Base-by-base conservation (phyloP, 163 green algal species). In the Chlorella variabilis region DNA sequence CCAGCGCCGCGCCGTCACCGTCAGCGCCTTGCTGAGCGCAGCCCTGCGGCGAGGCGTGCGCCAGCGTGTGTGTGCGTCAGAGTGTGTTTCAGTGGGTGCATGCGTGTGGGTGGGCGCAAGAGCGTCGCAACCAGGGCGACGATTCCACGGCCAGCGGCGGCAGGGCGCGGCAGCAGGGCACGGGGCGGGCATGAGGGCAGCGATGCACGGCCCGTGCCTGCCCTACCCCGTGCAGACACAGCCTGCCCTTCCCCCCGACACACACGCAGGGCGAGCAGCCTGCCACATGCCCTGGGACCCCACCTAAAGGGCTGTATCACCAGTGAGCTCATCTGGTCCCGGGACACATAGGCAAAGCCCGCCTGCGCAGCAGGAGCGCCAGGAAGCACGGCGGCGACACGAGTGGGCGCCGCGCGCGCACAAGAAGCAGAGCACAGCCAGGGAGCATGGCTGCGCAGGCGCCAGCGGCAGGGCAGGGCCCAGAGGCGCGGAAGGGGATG, bases 301-400 rank as follows among this genome's bases (percentile, higher is more conserved):
- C 85, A 91, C 62, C 93, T 78, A 80, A 97, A 96, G 42, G 90
- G 91, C 68, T 90, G 86, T 42, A 94, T 83, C 66, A 97, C 90
- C 38, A 98, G 85, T 0, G 87, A 91, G 13, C 78, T 86, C 73
- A 98, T 83, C 76, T 97, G 91, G 31, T 95, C 87, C 11, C 85
- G 71, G n/a, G 85, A 88, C 27, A 98, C 93, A 61, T 93, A 98
- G 0, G 96, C 96, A 21, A 78, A 87, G 13, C 94, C 94, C 0
- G 31, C 88, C 87, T 54, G 65, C 65, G n/a, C n/a, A n/a, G n/a
- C n/a, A n/a, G n/a, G 31, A 4, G 1, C 54, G 29, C 27, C 27
- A 39, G 36, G 62, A n/a, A 68, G 61, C 7, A 68, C 51, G 25
- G n/a, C n/a, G n/a, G n/a, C n/a, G n/a, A n/a, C n/a, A n/a, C n/a